Conservation (phyloP, 345 rosid species). For the Rhodamnia rubescens region DNA sequence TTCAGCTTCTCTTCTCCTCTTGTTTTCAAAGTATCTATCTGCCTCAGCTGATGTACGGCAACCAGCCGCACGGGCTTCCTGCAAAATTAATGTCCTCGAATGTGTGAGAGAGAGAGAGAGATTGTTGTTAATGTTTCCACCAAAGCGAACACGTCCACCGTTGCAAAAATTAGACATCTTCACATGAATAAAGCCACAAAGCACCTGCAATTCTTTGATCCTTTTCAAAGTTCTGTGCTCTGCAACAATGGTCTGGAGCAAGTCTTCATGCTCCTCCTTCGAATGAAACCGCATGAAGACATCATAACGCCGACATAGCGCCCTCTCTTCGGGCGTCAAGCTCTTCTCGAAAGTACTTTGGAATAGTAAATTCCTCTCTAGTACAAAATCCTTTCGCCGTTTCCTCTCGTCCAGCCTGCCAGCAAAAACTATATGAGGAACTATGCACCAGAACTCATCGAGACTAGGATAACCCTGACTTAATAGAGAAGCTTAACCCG, state of each 20-base stretch:
- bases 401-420: conserved; percentile 94
- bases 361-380: conserved; percentile 71
- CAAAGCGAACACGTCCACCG: neutral
- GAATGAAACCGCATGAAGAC: conserved; percentile 88
- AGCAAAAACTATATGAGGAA: neutral
- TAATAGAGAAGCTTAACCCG: neutral
- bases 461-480: neutral
- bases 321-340: conserved; percentile 73
- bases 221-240: conserved; percentile 74
- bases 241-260: conserved; percentile 53
- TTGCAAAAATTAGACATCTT: neutral
- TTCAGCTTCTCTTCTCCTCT: conserved; percentile 66
- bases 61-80: conserved; percentile 94
- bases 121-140: neutral
- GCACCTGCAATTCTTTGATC: conserved; percentile 73
- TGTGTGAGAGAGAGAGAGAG: neutral
- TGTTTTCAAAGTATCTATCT: conserved; percentile 52
- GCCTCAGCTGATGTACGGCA: conserved; percentile 81
- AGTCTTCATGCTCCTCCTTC: conserved; percentile 81
- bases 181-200: neutral
- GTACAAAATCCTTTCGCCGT: conserved; percentile 80
- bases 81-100: neutral
- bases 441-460: neutral
- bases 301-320: conserved; percentile 58
- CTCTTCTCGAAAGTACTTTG: conserved; percentile 70